Base-by-base conservation (phyloP, 371 early-diverging fungal genomes). In the Apophysomyces elegans region DNA sequence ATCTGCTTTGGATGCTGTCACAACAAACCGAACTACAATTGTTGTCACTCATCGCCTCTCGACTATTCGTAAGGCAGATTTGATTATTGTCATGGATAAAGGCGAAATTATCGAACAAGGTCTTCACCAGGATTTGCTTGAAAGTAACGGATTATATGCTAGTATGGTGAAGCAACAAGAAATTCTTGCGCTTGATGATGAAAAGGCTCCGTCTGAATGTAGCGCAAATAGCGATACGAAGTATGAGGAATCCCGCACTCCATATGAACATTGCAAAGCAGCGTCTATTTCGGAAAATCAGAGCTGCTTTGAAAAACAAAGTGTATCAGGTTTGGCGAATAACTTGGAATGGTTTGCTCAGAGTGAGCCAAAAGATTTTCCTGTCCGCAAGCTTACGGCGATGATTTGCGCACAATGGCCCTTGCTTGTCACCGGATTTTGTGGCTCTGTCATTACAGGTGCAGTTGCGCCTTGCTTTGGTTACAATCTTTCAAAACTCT, bases 21-120 rank as follows among this genome's bases (percentile, higher is more conserved):
- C 90, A 11, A 47, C 70, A 12, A 85, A 86, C 26, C 84, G 95
- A 8, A 95, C 95, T 0, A 95, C 95, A 4, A 84, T 99, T 41
- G 87, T 95, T 5, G 89, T 97, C 61, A 96, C 96, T 0, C 97
- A 96, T 73, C 86, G 92, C 14, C 77, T 93, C 2, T 89, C 91
- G 21, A 93, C 92, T 0, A 79, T 89, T 59, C 74, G 71, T 44
- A 87, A 93, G 64, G 90, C 95, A 0, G 90, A 96, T 64, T 62
- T 83, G 50, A 96, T 97, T 74, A 81, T 87, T 58, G 92, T 91
- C 4, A 83, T 91, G 78, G 77, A 84, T 46, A 65, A 86, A 47
- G 93, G 93, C 7, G 59, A 72, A 1, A 79, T 93, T 14, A 62
- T 88, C 18, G 93, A 93, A 72, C 62, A 62, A 6, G 93, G 93